phyloP scores from a whole-genome alignment of 1,284 basidiomycete genomes.

The Agroathelia rolfsii region DNA sequence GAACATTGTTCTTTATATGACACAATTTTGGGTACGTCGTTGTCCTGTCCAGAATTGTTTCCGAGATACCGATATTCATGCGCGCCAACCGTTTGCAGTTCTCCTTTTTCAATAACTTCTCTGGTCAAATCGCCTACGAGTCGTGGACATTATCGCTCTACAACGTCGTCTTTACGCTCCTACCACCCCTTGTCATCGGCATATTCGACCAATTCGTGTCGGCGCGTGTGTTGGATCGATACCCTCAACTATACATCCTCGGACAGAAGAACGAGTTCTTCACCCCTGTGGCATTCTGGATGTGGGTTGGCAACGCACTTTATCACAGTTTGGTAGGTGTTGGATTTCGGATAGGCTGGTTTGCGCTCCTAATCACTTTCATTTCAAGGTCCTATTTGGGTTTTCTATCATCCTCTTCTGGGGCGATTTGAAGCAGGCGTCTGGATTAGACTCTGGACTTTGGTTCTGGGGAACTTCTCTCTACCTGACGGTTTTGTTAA shows the following conservation, averaged over 20 bases:
- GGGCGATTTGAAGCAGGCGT: conserved; percentile 75
- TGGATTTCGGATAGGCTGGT: conserved; percentile 3
- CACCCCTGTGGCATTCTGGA: conserved; percentile 86
- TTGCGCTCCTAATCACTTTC: conserved; percentile 1
- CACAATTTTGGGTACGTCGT: conserved; percentile 82
- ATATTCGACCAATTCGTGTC: conserved; percentile 98
- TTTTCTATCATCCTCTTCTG: conserved; percentile 89
- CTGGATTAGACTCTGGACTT: conserved; percentile 81
- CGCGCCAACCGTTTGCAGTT: conserved; percentile 41
- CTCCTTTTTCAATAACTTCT: conserved; percentile 98
- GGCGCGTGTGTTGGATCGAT: conserved; percentile 91
- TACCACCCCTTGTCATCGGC: conserved; percentile 95
- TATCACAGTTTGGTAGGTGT: conserved; percentile 82
- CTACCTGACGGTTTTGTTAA: conserved; percentile 87
- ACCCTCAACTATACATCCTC: conserved; percentile 91
- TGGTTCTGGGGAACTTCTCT: conserved; percentile 99
- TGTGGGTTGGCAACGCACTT: conserved; percentile 91
- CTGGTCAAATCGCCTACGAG: conserved; percentile 96
- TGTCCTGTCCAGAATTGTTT: conserved; percentile 1
- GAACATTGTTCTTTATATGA: conserved; percentile 97
- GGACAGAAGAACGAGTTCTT: conserved; percentile 92
- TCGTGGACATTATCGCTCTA: conserved; percentile 96
- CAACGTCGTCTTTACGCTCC: conserved; percentile 88
- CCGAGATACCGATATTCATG: conserved; percentile 5
- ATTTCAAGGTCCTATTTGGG: conserved; percentile 65